Base-by-base conservation (phyloP, 768 basidiomycete species). In the Phylloporus sp. region DNA sequence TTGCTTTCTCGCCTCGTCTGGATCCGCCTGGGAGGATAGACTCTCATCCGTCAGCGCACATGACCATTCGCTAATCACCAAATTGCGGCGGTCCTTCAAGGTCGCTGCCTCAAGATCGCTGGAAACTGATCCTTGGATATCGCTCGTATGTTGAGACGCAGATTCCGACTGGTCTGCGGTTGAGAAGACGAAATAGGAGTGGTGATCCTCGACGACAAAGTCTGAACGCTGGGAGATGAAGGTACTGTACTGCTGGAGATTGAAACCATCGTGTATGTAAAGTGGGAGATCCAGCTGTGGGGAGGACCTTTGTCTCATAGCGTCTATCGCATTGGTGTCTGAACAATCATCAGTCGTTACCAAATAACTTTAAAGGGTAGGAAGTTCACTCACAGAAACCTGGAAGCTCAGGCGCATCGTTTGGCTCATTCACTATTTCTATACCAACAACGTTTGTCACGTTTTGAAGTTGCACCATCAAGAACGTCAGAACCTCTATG, bases 161-260 rank as follows among this genome's bases (percentile, higher is more conserved):
- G 63, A 76, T 66, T 70, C 72, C 15, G 59, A 59, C 18, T 71
- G 66, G 57, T 89, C 86, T 2, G 71, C 59, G 2, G 76, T 66
- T 0, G 83, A 80, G 56, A 82, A 88, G 55, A 87, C 80, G 57
- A 85, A 80, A 72, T 88, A 82, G 36, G 83, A 81, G 58, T 90
- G 88, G 61, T 88, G 82, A 53, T 91, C 88, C 53, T 85, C 73
- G 6, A 89, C 79, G 22, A 86, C 75, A 53, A 87, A 90, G 56
- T 86, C 83, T 1, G 65, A 58, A 49, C 81, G 70, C 31, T 70
- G 65, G 3, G 77, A 72, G 5, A 83, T 70, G 56, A 71, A 86
- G 20, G 68, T 56, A 36, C 73, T 54, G 27, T 62, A 62, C 26
- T 63, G 50, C 12, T 56, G 36, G 31, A 63, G 75, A 56, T 87